Conservation (phyloP, 1,139 yeast species). For the Spathaspora jeffriesii region DNA sequence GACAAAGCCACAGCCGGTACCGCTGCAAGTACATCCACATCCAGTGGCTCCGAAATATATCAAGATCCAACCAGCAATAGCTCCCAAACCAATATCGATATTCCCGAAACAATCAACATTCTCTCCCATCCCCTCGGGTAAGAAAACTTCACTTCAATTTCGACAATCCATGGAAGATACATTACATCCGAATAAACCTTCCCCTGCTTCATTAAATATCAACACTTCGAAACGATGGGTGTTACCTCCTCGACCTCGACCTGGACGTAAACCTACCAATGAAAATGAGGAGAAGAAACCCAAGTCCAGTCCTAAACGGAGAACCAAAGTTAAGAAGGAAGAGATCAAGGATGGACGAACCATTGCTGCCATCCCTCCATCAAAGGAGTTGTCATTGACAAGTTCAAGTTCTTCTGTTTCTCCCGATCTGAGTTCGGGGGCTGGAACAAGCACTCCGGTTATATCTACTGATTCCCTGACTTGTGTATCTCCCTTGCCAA, state of each 20-base stretch:
- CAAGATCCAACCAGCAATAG: conserved; percentile 44
- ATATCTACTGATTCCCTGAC: conserved; percentile 5
- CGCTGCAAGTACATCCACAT: conserved; percentile 1
- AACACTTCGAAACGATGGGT: conserved; percentile 64
- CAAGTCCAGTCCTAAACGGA: conserved; percentile 12
- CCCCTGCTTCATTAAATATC: conserved; percentile 22
- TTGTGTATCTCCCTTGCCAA: conserved; percentile 6
- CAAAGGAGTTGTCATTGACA: neutral
- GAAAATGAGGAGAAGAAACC: conserved; percentile 9
- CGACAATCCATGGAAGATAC: conserved; percentile 7
- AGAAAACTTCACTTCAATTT: conserved; percentile 14
- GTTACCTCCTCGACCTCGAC: conserved; percentile 64
- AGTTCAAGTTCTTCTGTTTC: neutral
- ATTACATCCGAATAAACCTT: conserved; percentile 1
- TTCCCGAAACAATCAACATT: conserved; percentile 24
- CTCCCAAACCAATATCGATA: conserved; percentile 35
- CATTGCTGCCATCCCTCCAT: neutral
- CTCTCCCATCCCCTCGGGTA: conserved; percentile 14
- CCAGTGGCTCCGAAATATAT: conserved; percentile 25
- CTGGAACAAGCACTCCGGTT: neutral
- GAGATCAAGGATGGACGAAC: neutral
- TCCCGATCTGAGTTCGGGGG: neutral
- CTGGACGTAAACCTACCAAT: conserved; percentile 51
- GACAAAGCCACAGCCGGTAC: neutral
- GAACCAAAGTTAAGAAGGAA: conserved; percentile 11